Base-by-base conservation (phyloP, 2,329 filamentous ascomycete species). In the Chrysoporthe austroafricana region DNA sequence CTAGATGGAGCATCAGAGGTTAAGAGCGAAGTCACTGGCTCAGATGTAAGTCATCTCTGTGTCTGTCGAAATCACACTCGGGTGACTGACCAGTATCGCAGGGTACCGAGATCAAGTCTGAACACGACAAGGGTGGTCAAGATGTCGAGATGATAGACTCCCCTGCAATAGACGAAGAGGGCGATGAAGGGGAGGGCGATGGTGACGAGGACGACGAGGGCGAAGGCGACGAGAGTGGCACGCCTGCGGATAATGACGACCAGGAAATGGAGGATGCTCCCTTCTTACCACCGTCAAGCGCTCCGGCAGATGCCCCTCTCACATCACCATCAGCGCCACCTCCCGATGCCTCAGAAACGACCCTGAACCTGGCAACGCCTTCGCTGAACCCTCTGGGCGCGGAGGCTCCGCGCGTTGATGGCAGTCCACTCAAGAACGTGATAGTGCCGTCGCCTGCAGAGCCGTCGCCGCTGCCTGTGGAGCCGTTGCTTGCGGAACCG, bases 121-220 rank as follows among this genome's bases (percentile, higher is more conserved):
- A 79, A 48, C 81, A 81, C 16, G 81, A 81, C 76, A 16, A 77
- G 77, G n/a, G 50, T 36, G 81, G 81, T 59, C 80, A 81, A 16
- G 85, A 86, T 69, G 83, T 80, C 71, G 84, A 86, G 68, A 85
- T 86, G 80, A 82, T 79, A 0, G 88, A 89, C 54, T 82, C 79
- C 34, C 80, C 82, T 42, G 79, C 81, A 3, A 78, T 84, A 21
- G 82, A 74, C 9, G 83, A 83, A 21, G 83, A 84, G 1, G 84
- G 81, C 2, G 82, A 79, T 4, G 83, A 82, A 3, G 81, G 81
- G 1, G 82, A 83, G 3, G 84, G 79, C 3, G 82, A 82, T 1
- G 83, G 82, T 4, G 83, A 79, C 2, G 83, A 80, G 4, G 82
- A 81, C 3, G 84, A 83, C 3, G 82, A 81, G 4, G 83, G 79